Evolutionary conservation across 1,284 basidiomycete species (phyloP).

Genomic region (Sporisorium exsertum): DNA sequence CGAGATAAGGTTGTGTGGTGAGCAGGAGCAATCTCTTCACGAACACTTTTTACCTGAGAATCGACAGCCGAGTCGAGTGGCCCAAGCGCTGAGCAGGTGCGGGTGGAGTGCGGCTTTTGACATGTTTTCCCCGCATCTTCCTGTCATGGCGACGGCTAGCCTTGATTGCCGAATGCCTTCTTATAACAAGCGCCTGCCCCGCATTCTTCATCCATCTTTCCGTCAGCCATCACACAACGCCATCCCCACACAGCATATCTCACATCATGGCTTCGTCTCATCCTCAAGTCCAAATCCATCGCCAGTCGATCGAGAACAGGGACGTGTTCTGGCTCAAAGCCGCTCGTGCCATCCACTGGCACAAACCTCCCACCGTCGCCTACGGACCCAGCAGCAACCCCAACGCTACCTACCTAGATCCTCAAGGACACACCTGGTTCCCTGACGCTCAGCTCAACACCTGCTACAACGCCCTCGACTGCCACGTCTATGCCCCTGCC

Average conservation of each 20-base stretch:
- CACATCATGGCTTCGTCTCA: conserved; percentile 27
- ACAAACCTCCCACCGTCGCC: conserved; percentile 49
- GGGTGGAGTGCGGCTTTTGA: conserved; percentile 10
- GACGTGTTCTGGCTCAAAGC: conserved; percentile 59
- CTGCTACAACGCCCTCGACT: conserved; percentile 50
- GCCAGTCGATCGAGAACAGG: conserved; percentile 44
- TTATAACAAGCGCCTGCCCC: not conserved
- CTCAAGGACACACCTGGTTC: conserved; percentile 50
- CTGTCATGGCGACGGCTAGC: not conserved
- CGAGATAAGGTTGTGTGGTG: not conserved
- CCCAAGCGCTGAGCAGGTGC: not conserved
- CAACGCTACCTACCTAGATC: conserved; percentile 32
- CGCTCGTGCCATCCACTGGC: conserved; percentile 55
- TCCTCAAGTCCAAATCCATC: conserved; percentile 52
- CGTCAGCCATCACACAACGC: not conserved
- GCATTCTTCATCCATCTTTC: not conserved
- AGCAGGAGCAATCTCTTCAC: not conserved
- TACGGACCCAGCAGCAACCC: conserved; percentile 43
- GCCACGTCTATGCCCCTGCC: conserved; percentile 44
- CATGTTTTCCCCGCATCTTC: conserved; percentile 24
- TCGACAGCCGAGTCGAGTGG: not conserved
- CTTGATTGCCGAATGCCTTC: conserved; percentile 1
- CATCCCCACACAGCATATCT: not conserved
- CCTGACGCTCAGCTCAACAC: conserved; percentile 54
- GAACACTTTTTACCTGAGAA: not conserved